Percentiles rank a stretch among this genome's conserved stretches.
phyloP scores from a whole-genome alignment of 306 rosid species.

The Spatholobus suberectus region DNA sequence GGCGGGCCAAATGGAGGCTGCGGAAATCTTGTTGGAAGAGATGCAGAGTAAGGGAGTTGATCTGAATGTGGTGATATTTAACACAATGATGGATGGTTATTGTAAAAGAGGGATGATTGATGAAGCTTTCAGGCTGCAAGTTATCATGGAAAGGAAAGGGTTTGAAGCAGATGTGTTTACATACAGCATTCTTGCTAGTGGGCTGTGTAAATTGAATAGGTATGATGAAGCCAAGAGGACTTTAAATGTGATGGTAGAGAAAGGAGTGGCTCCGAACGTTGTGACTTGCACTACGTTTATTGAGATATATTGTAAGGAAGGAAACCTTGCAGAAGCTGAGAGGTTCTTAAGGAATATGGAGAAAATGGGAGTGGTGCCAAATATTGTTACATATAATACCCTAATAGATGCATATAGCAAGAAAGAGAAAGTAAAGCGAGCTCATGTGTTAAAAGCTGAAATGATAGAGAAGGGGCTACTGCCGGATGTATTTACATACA shows the following conservation, averaged over 20 bases:
- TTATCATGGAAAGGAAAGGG: constrained; percentile 69
- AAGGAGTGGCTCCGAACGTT: constrained; percentile 62
- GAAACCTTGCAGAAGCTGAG: constrained; percentile 73
- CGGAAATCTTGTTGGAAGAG: constrained; percentile 69
- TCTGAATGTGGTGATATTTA: constrained; percentile 60
- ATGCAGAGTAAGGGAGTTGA: constrained; percentile 69
- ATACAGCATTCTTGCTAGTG: constrained; percentile 68
- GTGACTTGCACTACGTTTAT: constrained; percentile 68
- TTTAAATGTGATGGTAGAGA: constrained; percentile 69
- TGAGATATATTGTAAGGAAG: constrained; percentile 87
- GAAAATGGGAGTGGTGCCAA: constrained; percentile 63
- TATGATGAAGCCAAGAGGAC: constrained; percentile 70
- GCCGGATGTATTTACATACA: constrained; percentile 75
- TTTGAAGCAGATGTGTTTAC: constrained; percentile 62
- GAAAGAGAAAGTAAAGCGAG: constrained; percentile 71
- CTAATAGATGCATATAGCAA: constrained; percentile 70
- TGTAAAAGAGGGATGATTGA: constrained; percentile 73
- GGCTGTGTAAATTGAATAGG: constrained; percentile 57
- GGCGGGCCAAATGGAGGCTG: constrained; percentile 76
- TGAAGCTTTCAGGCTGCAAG: constrained; percentile 65
- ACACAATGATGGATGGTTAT: constrained; percentile 77
- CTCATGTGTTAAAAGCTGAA: constrained; percentile 56
- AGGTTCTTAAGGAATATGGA: constrained; percentile 65
- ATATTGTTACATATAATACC: constrained; percentile 68
- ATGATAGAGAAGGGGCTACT: constrained; percentile 64